Base-by-base conservation (phyloP, 495 filamentous ascomycete genomes). In the Penicillium ochrochloron region DNA sequence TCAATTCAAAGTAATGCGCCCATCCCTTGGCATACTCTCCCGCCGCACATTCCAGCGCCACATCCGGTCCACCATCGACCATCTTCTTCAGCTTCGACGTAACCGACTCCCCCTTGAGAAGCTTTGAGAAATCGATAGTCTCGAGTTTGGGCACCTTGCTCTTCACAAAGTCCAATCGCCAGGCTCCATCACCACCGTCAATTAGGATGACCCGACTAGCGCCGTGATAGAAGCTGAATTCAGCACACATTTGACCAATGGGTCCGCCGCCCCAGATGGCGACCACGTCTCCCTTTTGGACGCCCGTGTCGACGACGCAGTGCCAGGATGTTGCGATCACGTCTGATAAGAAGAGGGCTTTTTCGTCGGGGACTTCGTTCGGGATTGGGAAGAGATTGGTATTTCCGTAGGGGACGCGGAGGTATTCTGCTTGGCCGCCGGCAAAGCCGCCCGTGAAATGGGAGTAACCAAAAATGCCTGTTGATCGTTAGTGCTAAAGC, bases 371-470 rank as follows among this genome's bases (percentile, higher is more conserved):
- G 0, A 97, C 89, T 60, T 85, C 83, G 51, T 91, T 88, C 8
- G 94, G 93, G 5, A 96, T 84, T 35, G 87, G 86, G 9, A 97
- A 84, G 21, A 96, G 81, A 67, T 96, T 97, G 64, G 89, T 85
- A 56, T 96, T 90, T n/a, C 85, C 94, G 23, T 87, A 85, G 0
- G 94, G 93, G 11, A 96, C 92, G 0, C 94, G 86, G 10, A 92
- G 86, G 62, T 93, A 96, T 74, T 97, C 94, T 11, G 93, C 90
- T 72, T 96, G 93, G 0, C 93, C 92, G 46, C 93, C 93, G 12
- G 93, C 92, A 70, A 93, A 97, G 3, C 94, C 94, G 4, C 93
- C 92, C 0, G 90, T 91, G 70, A 97, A 91, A 66, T 90, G 82
- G 15, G 75, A 80, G 59, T 84, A 84, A 10, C 82, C 82, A 62